Evolutionary conservation across 176 grass and related monocot genomes (phyloP).

Genomic region (Themeda triandra): DNA sequence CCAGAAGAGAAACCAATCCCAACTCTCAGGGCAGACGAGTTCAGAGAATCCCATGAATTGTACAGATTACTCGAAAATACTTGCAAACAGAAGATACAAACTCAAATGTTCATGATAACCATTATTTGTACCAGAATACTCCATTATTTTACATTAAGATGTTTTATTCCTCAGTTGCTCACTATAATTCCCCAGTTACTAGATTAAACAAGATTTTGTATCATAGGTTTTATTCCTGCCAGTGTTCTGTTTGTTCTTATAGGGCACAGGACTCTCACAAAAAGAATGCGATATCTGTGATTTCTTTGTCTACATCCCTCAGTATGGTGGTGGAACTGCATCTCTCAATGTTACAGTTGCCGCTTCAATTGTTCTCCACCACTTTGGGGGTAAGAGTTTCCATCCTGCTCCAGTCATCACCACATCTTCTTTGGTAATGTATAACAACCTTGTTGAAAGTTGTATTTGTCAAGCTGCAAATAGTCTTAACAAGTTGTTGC

Average conservation of each 20-base stretch:
- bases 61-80: neutral
- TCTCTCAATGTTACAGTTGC: conserved; percentile 95
- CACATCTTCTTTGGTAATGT: neutral
- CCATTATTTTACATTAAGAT: neutral
- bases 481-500: neutral
- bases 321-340: conserved; percentile 88
- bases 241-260: conserved; percentile 9
- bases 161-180: too few species aligned
- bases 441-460: neutral
- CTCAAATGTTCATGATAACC: neutral
- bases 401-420: neutral
- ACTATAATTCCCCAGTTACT: too few species aligned
- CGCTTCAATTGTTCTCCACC: conserved; percentile 88
- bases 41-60: neutral
- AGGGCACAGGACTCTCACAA: conserved; percentile 80
- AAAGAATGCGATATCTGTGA: conserved; percentile 83
- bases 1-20: neutral
- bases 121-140: neutral
- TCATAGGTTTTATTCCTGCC: neutral
- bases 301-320: conserved; percentile 93
- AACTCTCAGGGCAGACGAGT: neutral
- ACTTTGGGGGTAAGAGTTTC: conserved; percentile 58
- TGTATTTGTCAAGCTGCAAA: neutral
- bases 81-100: neutral
- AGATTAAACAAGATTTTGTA: neutral